Conservation (phyloP, 139 green algal species). For the Tetradesmus obliquus region DNA sequence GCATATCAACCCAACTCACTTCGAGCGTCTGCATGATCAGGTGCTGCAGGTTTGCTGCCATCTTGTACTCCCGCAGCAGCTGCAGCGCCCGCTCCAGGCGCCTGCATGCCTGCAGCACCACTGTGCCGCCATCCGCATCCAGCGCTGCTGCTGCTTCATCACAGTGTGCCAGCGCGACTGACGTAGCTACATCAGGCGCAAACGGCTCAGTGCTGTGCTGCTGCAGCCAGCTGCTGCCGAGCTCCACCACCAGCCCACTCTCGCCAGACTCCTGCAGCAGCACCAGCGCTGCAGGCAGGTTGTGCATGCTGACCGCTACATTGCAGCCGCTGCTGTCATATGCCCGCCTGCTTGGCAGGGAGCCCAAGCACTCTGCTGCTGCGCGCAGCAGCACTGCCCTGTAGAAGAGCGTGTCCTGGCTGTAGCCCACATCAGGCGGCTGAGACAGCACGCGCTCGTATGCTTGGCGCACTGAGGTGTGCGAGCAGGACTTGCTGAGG, state of each 20-base stretch:
- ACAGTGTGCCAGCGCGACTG: conserved; percentile 56
- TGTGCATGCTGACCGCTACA: conserved; percentile 48
- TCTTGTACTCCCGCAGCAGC: conserved; percentile 39
- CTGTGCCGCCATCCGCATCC: not conserved
- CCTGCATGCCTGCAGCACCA: conserved; percentile 47
- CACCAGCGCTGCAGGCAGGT: conserved; percentile 60
- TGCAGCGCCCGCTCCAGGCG: conserved; percentile 54
- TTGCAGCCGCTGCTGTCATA: conserved; percentile 49
- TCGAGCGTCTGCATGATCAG: conserved; percentile 55
- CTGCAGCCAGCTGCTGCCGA: conserved; percentile 37
- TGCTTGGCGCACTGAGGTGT: conserved; percentile 24
- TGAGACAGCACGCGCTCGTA: conserved; percentile 24
- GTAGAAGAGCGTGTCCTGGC: conserved; percentile 51
- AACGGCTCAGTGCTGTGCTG: not conserved
- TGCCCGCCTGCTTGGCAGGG: conserved; percentile 26
- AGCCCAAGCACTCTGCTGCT: conserved; percentile 43
- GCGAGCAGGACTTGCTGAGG: conserved; percentile 11
- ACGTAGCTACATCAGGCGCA: conserved; percentile 50
- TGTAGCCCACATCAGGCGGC: conserved; percentile 21
- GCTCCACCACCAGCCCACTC: conserved; percentile 34
- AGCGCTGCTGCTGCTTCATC: conserved; percentile 52
- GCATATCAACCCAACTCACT: conserved; percentile 23
- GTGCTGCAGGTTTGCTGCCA: conserved; percentile 55
- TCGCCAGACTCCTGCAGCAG: conserved; percentile 62
- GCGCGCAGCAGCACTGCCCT: conserved; percentile 56